Base-by-base conservation (phyloP, 2,329 filamentous ascomycete species). In the Colletotrichum tabaci region DNA sequence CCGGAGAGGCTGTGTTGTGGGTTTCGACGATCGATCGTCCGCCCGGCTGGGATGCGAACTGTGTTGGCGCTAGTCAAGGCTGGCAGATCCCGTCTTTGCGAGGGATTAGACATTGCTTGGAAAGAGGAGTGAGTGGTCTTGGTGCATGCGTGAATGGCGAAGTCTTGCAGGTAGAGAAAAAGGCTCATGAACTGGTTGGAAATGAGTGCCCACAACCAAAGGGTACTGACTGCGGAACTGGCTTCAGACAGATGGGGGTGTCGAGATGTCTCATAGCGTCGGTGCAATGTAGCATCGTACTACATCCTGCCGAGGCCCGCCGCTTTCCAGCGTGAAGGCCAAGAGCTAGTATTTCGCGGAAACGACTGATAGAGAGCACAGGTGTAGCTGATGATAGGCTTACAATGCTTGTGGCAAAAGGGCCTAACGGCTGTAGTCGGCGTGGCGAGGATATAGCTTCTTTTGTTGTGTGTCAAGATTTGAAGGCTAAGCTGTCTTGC, bases 11-110 rank as follows among this genome's bases (percentile, higher is more conserved):
- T 30, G 30, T 21, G 15, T 38, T 44, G 40, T 55, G 47, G 62
- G 30, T 50, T 18, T 30, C 35, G 23, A 66, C 15, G 38, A 60
- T 66, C 47, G 67, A 66, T 55, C 30, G 26, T 47, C 47, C 42
- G 15, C 18, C 23, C 42, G 50, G 56, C 55, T 49, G 66, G 53
- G 16, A 66, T 40, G 21, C 8, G 4, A n/a, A 42, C 49, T 57
- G 47, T 35, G 46, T 30, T 26, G 35, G 21, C 57, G 44, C 64
- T 61, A 61, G 44, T 55, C 26, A 42, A 61, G 23, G 30, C 16
- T 42, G 26, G 50, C 23, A 52, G 57, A 62, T 61, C 23, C 13
- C 30, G 38, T 21, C 50, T 53, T 10, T 15, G 30, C 21, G 12
- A 7, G 13, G 18, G 30, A 15, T 21, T 1, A 12, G 12, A 56